Evolutionary conservation across 1,284 basidiomycete species (phyloP).

Genomic region (Coniferiporia weirii): DNA sequence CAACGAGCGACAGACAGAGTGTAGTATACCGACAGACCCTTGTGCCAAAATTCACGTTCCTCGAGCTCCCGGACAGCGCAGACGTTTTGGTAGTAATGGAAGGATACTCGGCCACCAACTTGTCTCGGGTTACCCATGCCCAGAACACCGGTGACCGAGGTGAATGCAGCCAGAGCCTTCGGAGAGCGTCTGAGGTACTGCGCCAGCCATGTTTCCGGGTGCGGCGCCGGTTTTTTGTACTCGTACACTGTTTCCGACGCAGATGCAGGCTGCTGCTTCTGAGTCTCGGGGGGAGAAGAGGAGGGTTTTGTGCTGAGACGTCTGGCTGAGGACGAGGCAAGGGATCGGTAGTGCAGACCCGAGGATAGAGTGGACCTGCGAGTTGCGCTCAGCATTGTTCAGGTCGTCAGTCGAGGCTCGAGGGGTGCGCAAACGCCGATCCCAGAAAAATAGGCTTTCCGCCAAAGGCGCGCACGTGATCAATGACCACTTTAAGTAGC

Average conservation of each 20-base stretch:
- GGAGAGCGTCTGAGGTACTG: slow-evolving; percentile 50
- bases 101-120: slow-evolving; percentile 51
- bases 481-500: too few species aligned
- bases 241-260: slow-evolving; percentile 21
- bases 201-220: slow-evolving; percentile 50
- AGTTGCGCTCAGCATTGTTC: slow-evolving; percentile 8
- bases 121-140: slow-evolving; percentile 63
- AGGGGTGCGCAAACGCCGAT: background rate
- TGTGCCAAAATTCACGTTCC: slow-evolving; percentile 59
- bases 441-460: background rate
- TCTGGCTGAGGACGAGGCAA: background rate
- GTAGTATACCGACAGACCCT: slow-evolving; percentile 39
- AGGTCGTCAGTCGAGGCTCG: background rate
- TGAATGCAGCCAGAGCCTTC: slow-evolving; percentile 42
- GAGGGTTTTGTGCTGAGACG: background rate
- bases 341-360: background rate
- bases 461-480: background rate
- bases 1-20: background rate
- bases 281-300: background rate
- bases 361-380: slow-evolving; percentile 15
- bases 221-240: slow-evolving; percentile 21
- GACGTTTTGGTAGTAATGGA: slow-evolving; percentile 53
- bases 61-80: slow-evolving; percentile 56
- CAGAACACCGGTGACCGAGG: slow-evolving; percentile 44
- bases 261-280: background rate